Conservation (phyloP, 2,329 filamentous ascomycete species). For the Xylaria sp. region DNA sequence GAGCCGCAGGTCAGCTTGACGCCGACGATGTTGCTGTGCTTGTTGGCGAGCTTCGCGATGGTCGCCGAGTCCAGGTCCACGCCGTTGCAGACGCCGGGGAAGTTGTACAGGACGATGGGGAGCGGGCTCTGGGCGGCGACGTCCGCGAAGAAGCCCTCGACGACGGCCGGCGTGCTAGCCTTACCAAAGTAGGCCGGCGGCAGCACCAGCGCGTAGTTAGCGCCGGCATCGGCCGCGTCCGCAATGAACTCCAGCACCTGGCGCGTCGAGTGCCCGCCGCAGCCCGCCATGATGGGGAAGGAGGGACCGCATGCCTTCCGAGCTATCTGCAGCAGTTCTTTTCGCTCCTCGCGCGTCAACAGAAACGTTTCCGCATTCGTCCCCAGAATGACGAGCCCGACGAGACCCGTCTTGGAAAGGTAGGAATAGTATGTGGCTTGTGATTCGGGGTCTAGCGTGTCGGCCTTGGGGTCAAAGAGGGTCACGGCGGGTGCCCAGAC, state of each 20-base stretch:
- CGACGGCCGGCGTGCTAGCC: slow-evolving; percentile 58
- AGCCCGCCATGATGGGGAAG: slow-evolving; percentile 65
- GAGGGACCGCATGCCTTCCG: slow-evolving; percentile 53
- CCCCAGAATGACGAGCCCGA: slow-evolving; percentile 39
- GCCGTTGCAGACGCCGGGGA: slow-evolving; percentile 69
- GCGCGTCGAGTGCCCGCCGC: slow-evolving; percentile 65
- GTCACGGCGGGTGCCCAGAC: slow-evolving; percentile 57
- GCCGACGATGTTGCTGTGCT: slow-evolving; percentile 59
- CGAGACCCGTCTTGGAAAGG: slow-evolving; percentile 43
- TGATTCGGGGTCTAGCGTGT: slow-evolving; percentile 47
- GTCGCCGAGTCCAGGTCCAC: slow-evolving; percentile 68
- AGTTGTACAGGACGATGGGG: slow-evolving; percentile 69
- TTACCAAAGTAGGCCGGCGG: slow-evolving; percentile 69
- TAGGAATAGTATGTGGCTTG: slow-evolving; percentile 55
- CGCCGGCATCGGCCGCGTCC: slow-evolving; percentile 63
- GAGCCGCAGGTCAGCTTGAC: slow-evolving; percentile 68
- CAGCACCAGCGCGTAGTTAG: slow-evolving; percentile 63
- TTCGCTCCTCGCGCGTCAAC: slow-evolving; percentile 59
- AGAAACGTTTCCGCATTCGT: slow-evolving; percentile 48
- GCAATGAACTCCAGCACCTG: slow-evolving; percentile 62
- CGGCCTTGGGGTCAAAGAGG: slow-evolving; percentile 52
- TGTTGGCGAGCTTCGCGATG: slow-evolving; percentile 55
- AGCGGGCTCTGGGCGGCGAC: slow-evolving; percentile 55
- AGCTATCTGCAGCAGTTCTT: slow-evolving; percentile 58
- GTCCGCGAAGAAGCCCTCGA: slow-evolving; percentile 62